Base-by-base conservation (phyloP, 352 stramenopile species). In the Phytophthora cryptogea region DNA sequence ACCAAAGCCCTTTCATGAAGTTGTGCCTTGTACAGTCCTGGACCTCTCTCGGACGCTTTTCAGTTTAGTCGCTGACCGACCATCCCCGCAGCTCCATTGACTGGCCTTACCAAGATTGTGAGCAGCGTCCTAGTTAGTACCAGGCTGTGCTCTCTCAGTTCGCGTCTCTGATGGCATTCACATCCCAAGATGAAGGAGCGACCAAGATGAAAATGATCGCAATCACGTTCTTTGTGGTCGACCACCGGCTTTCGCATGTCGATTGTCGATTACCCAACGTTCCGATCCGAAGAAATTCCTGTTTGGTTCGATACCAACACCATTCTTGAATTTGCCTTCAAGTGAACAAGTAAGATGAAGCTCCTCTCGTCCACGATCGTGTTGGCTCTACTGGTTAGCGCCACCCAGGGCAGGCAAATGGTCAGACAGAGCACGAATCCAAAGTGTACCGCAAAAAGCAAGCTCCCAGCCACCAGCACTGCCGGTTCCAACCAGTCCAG, bases 131-230 rank as follows among this genome's bases (percentile, higher is more conserved):
- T 23, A 2, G 20, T 23, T 37, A 14, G 8, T 35, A 37, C n/a
- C 32, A 37, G 20, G 20, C 20, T 23, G 20, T 23, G 20, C 20
- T 23, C 20, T 23, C 2, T 23, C 2, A 23, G 32, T 37, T 37
- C 9, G 32, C 32, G 32, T 37, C 32, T 54, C 20, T 36, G 33
- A 37, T 26, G 9, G 11, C 27, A 11, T 48, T 44, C 58, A 43
- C 41, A 66, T 60, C 58, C 17, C 41, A 52, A 40, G 58, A 60
- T 54, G 10, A 37, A 53, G 46, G 16, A 41, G 14, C 37, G 56
- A 44, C 57, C 32, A 59, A 60, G 58, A 66, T 61, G 44, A 53
- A 61, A 66, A 66, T 60, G 50, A 66, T 66, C 36, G 58, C 16
- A 42, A 48, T 5, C 49, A 39, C 49, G 2, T 37, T 59, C 41